Evolutionary conservation across 371 early-diverging fungal genomes (phyloP), one percentile per base, ranked within the genome.

Genomic region (Mortierella sp.): DNA sequence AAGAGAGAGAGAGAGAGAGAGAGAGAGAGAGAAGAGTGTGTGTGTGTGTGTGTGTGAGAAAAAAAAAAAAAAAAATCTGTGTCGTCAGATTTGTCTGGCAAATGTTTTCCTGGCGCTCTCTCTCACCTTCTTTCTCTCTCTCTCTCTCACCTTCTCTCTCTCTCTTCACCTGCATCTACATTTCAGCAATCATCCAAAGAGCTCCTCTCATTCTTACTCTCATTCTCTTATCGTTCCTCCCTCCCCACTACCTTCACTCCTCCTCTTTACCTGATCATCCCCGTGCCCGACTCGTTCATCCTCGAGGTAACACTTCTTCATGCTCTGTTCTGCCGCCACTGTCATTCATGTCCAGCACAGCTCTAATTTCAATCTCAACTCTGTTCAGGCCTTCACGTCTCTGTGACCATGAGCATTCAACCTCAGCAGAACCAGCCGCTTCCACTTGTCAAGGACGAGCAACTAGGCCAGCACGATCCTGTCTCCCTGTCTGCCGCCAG

Each of bases 391-490:
- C 23, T 62, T 19, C 29, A 37, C 12, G 23, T 46, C 28, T 19
- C 50, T 57, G 47, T 64, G 69, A 59, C 74, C 60, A 60, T 60
- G 45, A 47, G 46, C 48, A 47, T 47, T 18, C 66, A 66, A 7
- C 37, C 37, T 37, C 61, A 56, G 7, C 61, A 72, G 51, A 37
- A 66, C 51, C 72, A 66, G 59, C 59, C 57, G 51, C 65, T 30
- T 19, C 29, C 66, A 26, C 57, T 55, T 21, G 23, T 65, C 59
- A 65, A 65, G 46, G 56, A 60, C 46, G 72, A 72, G 18, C 58
- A 62, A 15, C 59, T 60, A 9, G 18, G 48, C 57, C 62, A 68
- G 62, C 66, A 72, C 43, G 74, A 73, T 26, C 56, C 74, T 21
- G 15, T 60, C 23, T 62, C 65, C 57, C 63, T 69, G 16, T 61